Evolutionary conservation across 2,329 filamentous ascomycete genomes (phyloP).

Genomic region (Colletotrichum kahawae): DNA sequence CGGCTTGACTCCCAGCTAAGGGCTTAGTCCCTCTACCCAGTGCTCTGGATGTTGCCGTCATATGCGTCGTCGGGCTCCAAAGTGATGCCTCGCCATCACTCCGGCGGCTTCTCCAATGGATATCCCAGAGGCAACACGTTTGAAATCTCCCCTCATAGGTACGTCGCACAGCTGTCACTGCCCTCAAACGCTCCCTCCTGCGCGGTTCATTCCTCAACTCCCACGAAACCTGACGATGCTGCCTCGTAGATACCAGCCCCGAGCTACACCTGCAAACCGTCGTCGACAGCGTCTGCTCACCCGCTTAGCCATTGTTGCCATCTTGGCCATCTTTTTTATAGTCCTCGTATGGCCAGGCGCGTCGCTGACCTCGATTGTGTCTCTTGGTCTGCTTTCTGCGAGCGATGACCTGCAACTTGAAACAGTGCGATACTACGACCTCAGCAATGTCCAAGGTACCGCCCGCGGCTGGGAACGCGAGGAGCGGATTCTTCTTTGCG

Average conservation of each 20-base stretch:
- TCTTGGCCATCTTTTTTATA: slow-evolving; percentile 67
- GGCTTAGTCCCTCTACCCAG: background rate
- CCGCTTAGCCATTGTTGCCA: slow-evolving; percentile 62
- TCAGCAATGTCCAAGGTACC: slow-evolving; percentile 89
- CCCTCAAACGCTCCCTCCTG: background rate
- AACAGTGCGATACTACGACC: slow-evolving; percentile 96
- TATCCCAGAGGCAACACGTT: slow-evolving; percentile 81
- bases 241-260: slow-evolving; percentile 80
- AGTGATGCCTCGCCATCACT: slow-evolving; percentile 87
- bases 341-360: slow-evolving; percentile 78
- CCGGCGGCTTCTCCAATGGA: slow-evolving; percentile 79
- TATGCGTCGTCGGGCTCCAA: slow-evolving; percentile 59
- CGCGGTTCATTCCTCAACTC: background rate
- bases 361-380: slow-evolving; percentile 65
- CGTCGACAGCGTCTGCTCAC: slow-evolving; percentile 75
- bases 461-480: slow-evolving; percentile 95
- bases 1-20: slow-evolving; percentile 9
- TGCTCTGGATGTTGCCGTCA: slow-evolving; percentile 60
- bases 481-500: slow-evolving; percentile 93
- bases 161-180: slow-evolving; percentile 35
- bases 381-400: slow-evolving; percentile 73
- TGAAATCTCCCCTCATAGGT: slow-evolving; percentile 90
- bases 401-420: slow-evolving; percentile 80
- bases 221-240: background rate
- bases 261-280: slow-evolving; percentile 73